A percentile compares a stretch with the other conserved stretches of the same genome.
phyloP scores from a whole-genome alignment of 768 basidiomycete species.

The Phanerochaete sordida region DNA sequence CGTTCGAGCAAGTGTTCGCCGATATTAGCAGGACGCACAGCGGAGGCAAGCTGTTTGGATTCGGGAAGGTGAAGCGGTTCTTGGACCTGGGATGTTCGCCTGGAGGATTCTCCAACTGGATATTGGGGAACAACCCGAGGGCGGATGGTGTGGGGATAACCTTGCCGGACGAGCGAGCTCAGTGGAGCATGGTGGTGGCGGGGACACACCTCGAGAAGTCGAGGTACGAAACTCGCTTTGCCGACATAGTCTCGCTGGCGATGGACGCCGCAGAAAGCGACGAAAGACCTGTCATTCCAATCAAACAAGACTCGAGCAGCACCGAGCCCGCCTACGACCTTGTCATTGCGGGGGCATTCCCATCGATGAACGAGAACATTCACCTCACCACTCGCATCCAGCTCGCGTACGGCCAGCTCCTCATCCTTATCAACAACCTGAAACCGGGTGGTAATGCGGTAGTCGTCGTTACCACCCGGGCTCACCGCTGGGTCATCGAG shows the following conservation, averaged over 20 bases:
- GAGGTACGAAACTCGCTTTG: not conserved
- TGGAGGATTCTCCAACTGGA: slow-evolving; percentile 14
- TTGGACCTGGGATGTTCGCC: slow-evolving; percentile 16
- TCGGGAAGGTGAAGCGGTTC: slow-evolving; percentile 2
- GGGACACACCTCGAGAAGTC: not conserved
- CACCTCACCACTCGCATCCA: not conserved
- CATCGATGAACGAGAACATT: not conserved
- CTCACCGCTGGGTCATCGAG: slow-evolving; percentile 12
- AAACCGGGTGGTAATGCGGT: not conserved
- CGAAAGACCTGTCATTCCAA: not conserved
- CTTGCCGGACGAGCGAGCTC: not conserved
- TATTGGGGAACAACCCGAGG: slow-evolving; percentile 1
- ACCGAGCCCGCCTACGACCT: slow-evolving; percentile 5
- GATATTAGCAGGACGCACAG: not conserved
- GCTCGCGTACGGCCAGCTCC: slow-evolving; percentile 1
- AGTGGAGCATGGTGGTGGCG: not conserved
- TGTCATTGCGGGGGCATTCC: slow-evolving; percentile 13
- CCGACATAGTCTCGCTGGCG: slow-evolving; percentile 3
- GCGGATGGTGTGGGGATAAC: slow-evolving; percentile 10
- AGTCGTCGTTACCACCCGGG: slow-evolving; percentile 4
- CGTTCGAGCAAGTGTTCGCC: not conserved
- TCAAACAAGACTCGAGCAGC: not conserved
- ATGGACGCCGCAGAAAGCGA: not conserved
- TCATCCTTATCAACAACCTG: slow-evolving; percentile 8
- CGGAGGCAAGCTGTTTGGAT: not conserved